These are phyloP conservation scores for Sclerotinia spermophila DNA, from an alignment of 2,329 filamentous ascomycete species.

Conservation along the genomic window DNA sequence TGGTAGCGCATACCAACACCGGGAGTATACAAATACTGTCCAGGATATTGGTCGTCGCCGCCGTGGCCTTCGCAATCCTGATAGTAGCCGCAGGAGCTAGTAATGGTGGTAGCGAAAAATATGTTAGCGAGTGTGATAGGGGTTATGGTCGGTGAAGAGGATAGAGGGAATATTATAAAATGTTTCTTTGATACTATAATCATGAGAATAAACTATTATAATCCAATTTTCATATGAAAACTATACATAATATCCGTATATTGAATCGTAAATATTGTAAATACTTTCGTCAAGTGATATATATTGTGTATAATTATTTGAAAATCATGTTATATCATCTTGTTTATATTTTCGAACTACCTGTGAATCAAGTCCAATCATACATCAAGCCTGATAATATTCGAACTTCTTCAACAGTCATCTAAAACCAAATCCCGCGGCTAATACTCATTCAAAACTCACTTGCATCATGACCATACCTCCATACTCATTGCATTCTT, in stretches of 20 bases:
- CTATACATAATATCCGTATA: not conserved
- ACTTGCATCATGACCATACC: not conserved
- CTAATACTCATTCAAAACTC: not conserved
- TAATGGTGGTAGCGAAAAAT: not conserved
- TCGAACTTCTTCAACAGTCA: not conserved
- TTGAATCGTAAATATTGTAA: not conserved
- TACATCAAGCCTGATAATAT: too few relatives aligned
- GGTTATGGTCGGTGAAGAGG: not conserved
- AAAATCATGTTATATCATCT: not conserved
- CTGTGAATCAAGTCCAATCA: not conserved
- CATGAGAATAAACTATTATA: not conserved
- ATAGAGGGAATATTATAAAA: not conserved
- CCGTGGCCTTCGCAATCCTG: rapidly evolving
- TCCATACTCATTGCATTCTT: not conserved
- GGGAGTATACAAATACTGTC: not conserved
- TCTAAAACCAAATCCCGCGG: not conserved
- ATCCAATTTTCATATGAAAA: not conserved
- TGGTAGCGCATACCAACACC: not conserved
- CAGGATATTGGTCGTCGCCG: not conserved
- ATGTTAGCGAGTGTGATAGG: too few relatives aligned
- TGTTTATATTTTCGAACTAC: not conserved
- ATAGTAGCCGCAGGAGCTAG: not conserved
- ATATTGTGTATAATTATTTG: not conserved
- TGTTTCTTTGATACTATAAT: not conserved
- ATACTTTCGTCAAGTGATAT: not conserved